Percentiles rank a stretch among this genome's conserved stretches.
Conservation (phyloP, 2,329 filamentous ascomycete species). For the Epichloe sp. region DNA sequence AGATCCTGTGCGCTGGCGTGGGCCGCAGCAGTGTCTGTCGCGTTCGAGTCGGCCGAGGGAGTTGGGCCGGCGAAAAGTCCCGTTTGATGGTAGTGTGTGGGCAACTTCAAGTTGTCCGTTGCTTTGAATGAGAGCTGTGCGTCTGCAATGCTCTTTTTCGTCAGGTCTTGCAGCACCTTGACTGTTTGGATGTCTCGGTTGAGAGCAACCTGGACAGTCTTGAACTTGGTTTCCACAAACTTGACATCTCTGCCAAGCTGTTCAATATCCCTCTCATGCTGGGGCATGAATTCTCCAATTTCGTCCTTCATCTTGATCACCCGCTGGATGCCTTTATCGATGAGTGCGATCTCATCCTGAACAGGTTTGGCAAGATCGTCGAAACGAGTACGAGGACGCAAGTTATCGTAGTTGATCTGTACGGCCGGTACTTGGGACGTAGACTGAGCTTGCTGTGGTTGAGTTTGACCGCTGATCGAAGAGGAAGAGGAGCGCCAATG, state of each 20-base stretch:
- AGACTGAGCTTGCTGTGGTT: conserved; percentile 19
- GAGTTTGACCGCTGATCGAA: conserved; percentile 15
- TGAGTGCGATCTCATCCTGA: conserved; percentile 61
- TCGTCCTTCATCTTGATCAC: conserved; percentile 70
- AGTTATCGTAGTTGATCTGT: conserved; percentile 63
- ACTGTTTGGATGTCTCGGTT: conserved; percentile 49
- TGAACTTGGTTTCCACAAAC: conserved; percentile 37
- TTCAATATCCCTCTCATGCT: conserved; percentile 35
- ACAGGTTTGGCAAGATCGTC: conserved; percentile 76
- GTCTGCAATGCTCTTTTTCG: conserved; percentile 53
- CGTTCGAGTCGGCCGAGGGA: conserved; percentile 15
- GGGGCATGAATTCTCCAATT: conserved; percentile 54
- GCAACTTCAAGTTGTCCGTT: conserved; percentile 61
- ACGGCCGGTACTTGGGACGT: conserved; percentile 53
- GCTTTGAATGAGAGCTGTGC: conserved; percentile 60
- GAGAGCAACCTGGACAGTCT: conserved; percentile 29
- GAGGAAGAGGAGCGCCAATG: too few relatives aligned
- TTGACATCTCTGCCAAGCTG: conserved; percentile 33
- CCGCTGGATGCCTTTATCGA: conserved; percentile 68
- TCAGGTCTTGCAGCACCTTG: conserved; percentile 45
- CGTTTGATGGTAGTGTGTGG: conserved; percentile 40
- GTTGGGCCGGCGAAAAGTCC: conserved; percentile 27
- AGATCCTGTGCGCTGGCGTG: conserved; percentile 28
- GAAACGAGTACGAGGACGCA: conserved; percentile 81
- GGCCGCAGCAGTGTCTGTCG: conserved; percentile 20